These are phyloP conservation scores for Coemansia sp. DNA, from an alignment of 192 early-diverging fungal species.

Conservation along the genomic window DNA sequence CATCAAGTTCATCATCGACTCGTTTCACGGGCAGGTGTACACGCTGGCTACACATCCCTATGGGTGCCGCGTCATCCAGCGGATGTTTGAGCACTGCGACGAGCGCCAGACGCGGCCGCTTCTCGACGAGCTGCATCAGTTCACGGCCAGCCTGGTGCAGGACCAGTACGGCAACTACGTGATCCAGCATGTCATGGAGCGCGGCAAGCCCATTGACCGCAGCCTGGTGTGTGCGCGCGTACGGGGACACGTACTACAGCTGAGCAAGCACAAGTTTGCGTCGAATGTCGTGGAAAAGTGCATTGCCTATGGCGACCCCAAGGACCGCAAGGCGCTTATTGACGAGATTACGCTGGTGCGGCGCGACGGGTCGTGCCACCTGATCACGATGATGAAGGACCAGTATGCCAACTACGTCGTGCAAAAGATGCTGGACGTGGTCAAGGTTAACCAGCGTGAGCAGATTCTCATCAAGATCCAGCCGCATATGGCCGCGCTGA, in stretches of 20 bases:
- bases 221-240: conserved; percentile 85
- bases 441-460: conserved; percentile 87
- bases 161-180: conserved; percentile 99
- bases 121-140: conserved; percentile 93
- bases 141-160: conserved; percentile 89
- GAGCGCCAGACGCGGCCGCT: conserved; percentile 81
- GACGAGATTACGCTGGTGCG: conserved; percentile 88
- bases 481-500: conserved; percentile 87
- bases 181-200: conserved; percentile 97
- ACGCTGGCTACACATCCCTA: conserved; percentile 97
- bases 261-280: conserved; percentile 99
- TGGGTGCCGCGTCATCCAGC: conserved; percentile 97
- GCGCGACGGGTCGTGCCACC: conserved; percentile 74
- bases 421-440: conserved; percentile 99
- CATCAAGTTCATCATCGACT: conserved; percentile 95
- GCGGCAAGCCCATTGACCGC: conserved; percentile 87
- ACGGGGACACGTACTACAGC: conserved; percentile 84
- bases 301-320: conserved; percentile 87
- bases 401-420: conserved; percentile 99
- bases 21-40: conserved; percentile 97
- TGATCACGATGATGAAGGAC: conserved; percentile 99
- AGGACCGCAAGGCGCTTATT: conserved; percentile 85
- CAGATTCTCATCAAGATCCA: conserved; percentile 88
- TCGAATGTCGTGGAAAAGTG: conserved; percentile 99
- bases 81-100: conserved; percentile 99